These are phyloP conservation scores for Clavulina sp. DNA, from an alignment of 768 basidiomycete genomes.

Conservation along the genomic window DNA sequence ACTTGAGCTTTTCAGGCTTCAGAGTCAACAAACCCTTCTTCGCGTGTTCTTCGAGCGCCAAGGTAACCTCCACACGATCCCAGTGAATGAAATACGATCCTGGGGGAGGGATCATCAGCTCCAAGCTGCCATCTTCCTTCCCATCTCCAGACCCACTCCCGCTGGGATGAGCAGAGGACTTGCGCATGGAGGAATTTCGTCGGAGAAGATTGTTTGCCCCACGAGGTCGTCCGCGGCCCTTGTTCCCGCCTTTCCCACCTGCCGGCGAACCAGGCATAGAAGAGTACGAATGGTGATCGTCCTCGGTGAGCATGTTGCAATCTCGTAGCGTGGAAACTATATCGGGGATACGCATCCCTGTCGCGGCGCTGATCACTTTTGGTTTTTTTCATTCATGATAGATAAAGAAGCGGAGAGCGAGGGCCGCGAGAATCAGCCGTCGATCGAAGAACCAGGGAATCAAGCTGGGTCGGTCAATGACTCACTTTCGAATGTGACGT, in stretches of 20 bases:
- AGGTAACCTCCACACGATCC: slow-evolving; percentile 46
- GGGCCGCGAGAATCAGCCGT: no score
- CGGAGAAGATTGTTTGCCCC: no score
- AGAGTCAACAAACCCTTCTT: slow-evolving; percentile 54
- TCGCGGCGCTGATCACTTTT: slow-evolving; percentile 70
- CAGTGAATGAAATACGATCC: slow-evolving; percentile 63
- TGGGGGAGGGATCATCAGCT: slow-evolving; percentile 44
- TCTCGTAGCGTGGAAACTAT: slow-evolving; percentile 55
- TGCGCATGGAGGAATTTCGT: background rate
- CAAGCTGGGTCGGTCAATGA: no score
- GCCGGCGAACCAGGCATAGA: background rate
- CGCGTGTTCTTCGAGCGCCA: slow-evolving; percentile 52
- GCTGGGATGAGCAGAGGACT: slow-evolving; percentile 34
- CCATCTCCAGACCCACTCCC: slow-evolving; percentile 42
- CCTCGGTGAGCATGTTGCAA: slow-evolving; percentile 49
- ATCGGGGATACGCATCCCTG: slow-evolving; percentile 86
- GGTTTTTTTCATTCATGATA: no score
- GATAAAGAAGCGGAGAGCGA: no score
- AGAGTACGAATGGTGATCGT: background rate
- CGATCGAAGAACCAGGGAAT: no score
- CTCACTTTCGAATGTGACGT: slow-evolving; percentile 60
- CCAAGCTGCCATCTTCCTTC: slow-evolving; percentile 29
- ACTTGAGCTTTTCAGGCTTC: slow-evolving; percentile 74
- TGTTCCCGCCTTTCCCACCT: background rate
- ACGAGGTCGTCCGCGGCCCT: background rate